Evolutionary conservation across 768 basidiomycete genomes (phyloP), one percentile per base, ranked within the genome.

Genomic region (Amanita fuliginea): DNA sequence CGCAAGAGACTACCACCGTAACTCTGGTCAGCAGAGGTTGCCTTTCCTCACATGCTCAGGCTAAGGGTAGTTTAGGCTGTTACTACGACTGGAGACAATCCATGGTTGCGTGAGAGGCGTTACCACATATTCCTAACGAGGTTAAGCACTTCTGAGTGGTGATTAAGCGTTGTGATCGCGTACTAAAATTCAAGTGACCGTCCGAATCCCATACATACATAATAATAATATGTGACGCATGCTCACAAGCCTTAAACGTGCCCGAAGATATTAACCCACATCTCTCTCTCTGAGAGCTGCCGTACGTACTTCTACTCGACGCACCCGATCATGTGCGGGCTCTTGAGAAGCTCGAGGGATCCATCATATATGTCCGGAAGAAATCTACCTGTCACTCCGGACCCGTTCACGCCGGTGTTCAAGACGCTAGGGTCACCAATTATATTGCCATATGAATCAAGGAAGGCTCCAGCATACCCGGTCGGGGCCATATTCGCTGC

Each of bases 121-220:
- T 33, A 32, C 22, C 2, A 9, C 3, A 30, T 11, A 18, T 26
- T 8, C 26, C 42, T 26, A 16, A 43, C 0, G n/a, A 21, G 22
- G 41, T 28, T 14, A 42, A 42, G 26, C 26, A 14, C 39, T 10
- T 35, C 24, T 24, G 22, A 9, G 35, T 47, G 46, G 46, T 37
- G 46, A 36, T 47, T 47, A 47, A 21, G 46, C 46, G 46, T 47
- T 47, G 36, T 47, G 19, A 37, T 24, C 24, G 35, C n/a, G 18
- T 7, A 22, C 46, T 26, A 24, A 37, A 47, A 35, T 35, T 47
- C 35, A 47, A 47, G 46, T 24, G 46, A 37, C 46, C 46, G 46
- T 37, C 14, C 9, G 22, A 36, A 6, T 22, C 24, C 22, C 18
- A 22, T 35, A 21, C 28, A 34, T 22, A 19, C n/a, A n/a, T n/a